Evolutionary conservation across 2,329 filamentous ascomycete genomes (phyloP).

Genomic region (Xylogone sp.): DNA sequence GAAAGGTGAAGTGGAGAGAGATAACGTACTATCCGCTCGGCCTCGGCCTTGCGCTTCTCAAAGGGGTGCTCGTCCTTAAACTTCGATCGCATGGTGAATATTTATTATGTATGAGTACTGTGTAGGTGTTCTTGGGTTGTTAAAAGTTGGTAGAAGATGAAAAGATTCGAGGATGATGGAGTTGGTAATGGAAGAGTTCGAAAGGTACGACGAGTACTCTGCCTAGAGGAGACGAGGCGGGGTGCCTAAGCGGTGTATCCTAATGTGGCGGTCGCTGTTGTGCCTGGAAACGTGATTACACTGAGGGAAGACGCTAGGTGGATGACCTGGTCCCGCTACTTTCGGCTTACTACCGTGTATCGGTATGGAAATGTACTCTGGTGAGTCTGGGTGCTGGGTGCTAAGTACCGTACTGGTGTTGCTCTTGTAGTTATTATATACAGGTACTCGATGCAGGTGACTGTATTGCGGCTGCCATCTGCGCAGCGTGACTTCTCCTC

Average conservation of each 20-base stretch:
- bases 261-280: not conserved
- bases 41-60: constrained; percentile 99
- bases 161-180: constrained; percentile 1
- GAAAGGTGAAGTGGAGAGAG: constrained; percentile 2
- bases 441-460: not conserved
- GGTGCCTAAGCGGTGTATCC: not conserved
- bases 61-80: constrained; percentile 99
- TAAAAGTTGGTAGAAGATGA: constrained; percentile 3
- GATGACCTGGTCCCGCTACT: not conserved
- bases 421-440: not conserved
- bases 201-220: not conserved
- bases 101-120: constrained; percentile 6
- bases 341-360: not conserved
- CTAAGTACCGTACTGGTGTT: too few species aligned
- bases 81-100: constrained; percentile 80
- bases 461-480: not conserved
- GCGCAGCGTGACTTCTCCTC: not conserved
- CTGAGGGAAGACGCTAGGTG: not conserved
- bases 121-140: not conserved
- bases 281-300: not conserved
- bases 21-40: constrained; percentile 62
- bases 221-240: not conserved
- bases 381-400: too few species aligned
- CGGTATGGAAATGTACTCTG: too few species aligned
- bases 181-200: not conserved